Evolutionary conservation across 192 early-diverging fungal species (phyloP), one percentile per base, ranked within the genome.

Genomic region (Phycomyces nitens): DNA sequence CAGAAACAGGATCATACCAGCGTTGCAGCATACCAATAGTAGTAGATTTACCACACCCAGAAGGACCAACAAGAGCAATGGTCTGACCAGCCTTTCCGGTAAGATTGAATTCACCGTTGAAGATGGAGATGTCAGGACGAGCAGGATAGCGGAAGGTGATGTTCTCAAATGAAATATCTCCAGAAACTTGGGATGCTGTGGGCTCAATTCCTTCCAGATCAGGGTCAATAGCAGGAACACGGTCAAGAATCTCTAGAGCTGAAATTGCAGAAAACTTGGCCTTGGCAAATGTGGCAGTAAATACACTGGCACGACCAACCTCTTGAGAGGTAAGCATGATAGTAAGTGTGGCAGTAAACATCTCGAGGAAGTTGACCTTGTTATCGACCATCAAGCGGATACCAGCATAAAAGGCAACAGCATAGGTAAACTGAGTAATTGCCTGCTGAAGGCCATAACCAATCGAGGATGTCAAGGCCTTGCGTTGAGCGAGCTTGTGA

Each of bases 21-120:
- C 94, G 82, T 71, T 94, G 78, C 21, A 88, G 70, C 57, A 89
- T 76, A 52, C 71, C 79, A 40, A 86, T 74, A 2, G 80, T 77
- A 0, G 87, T 87, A 8, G 79, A 83, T 64, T 97, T 97, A 49
- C 94, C 94, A 42, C 89, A 92, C 7, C 94, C 94, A 0, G 89
- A 89, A 20, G 86, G 79, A 29, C 86, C 94, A 1, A 94, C 94
- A 51, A 95, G 68, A 14, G 94, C 94, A 55, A 96, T 81, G 0
- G 89, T 96, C 69, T 78, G 70, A 29, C 90, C 88, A 15, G 89
- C 67, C 1, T 66, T 51, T 8, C 69, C 80, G 2, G 53, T 56
- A 15, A 88, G 53, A 21, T 73, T 68, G 53, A 89, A 71, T 34
- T 78, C 72, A 22, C 86, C 86, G 51, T 75, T 77, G 54, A 92